Percentiles rank a stretch among this genome's conserved stretches.
Evolutionary conservation across 306 rosid genomes (phyloP).

Genomic region (Begonia peltatifolia): DNA sequence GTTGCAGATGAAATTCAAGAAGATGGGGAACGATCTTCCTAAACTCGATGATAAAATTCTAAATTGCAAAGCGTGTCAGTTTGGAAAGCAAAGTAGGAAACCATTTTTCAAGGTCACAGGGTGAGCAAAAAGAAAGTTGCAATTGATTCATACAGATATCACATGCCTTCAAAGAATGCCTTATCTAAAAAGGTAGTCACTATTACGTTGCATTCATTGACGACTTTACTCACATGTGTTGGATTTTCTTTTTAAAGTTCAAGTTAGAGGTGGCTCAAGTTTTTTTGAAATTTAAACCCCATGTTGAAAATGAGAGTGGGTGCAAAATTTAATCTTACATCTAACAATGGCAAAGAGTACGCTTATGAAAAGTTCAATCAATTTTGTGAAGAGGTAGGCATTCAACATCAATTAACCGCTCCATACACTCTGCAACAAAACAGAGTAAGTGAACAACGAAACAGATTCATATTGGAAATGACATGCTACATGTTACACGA

Average conservation of each 20-base stretch:
- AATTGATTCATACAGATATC: not conserved
- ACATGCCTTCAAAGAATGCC: not conserved
- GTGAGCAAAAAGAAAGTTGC: not conserved
- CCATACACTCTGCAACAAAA: conserved; percentile 7
- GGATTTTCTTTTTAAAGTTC: not conserved
- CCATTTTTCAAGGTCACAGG: not conserved
- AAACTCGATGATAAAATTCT: not conserved
- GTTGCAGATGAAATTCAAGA: not conserved
- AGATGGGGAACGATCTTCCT: not conserved
- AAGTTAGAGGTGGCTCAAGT: not conserved
- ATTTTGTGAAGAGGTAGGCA: not conserved
- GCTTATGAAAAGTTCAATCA: not conserved
- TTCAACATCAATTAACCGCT: not conserved
- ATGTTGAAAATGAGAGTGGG: no score
- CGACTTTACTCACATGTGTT: not conserved
- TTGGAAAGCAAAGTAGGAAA: not conserved
- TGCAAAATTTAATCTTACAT: no score
- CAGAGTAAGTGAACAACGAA: not conserved
- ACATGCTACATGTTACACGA: conserved; percentile 1
- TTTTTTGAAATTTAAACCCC: no score
- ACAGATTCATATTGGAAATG: conserved; percentile 1
- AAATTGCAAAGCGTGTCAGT: not conserved
- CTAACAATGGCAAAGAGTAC: not conserved
- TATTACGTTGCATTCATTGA: not conserved
- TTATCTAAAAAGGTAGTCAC: conserved; percentile 1